A percentile compares a stretch with the other conserved stretches of the same genome.
Conservation (phyloP, 768 basidiomycete genomes). For the Mycena leptocephala region DNA sequence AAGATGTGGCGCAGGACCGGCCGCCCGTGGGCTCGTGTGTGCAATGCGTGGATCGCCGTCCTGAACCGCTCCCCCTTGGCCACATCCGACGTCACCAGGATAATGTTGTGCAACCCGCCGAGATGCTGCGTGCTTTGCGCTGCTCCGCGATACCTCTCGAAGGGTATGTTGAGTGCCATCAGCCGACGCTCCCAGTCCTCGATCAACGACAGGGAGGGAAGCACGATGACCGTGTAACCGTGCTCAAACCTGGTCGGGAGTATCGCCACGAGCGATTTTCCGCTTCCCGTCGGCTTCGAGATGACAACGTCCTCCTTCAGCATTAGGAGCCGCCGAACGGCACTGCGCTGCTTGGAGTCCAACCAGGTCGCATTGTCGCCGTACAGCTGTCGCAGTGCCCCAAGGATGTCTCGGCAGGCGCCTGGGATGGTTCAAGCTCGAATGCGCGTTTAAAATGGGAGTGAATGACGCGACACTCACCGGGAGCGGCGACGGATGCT, state of each 20-base stretch:
- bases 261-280: conserved; percentile 45
- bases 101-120: conserved; percentile 26
- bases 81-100: conserved; percentile 39
- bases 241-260: conserved; percentile 39
- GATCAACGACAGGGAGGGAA: conserved; percentile 42
- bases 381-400: too few species aligned
- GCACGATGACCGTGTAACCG: conserved; percentile 27
- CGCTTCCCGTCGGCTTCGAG: conserved; percentile 40
- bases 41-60: conserved; percentile 12
- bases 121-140: neutral
- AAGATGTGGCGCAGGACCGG: conserved; percentile 31
- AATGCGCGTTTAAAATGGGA: too few species aligned
- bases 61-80: conserved; percentile 25
- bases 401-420: too few species aligned
- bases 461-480: too few species aligned
- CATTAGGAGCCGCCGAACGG: conserved; percentile 28
- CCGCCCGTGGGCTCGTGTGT: neutral
- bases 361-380: conserved; percentile 36
- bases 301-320: conserved; percentile 40
- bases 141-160: conserved; percentile 30
- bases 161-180: conserved; percentile 21
- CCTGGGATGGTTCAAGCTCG: too few species aligned
- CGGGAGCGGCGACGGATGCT: too few species aligned
- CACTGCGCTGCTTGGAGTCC: conserved; percentile 30
- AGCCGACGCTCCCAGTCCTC: conserved; percentile 42